A percentile compares a stretch with the other conserved stretches of the same genome.
phyloP scores from a whole-genome alignment of 2,329 filamentous ascomycete genomes.

The Beauveria bassiana region DNA sequence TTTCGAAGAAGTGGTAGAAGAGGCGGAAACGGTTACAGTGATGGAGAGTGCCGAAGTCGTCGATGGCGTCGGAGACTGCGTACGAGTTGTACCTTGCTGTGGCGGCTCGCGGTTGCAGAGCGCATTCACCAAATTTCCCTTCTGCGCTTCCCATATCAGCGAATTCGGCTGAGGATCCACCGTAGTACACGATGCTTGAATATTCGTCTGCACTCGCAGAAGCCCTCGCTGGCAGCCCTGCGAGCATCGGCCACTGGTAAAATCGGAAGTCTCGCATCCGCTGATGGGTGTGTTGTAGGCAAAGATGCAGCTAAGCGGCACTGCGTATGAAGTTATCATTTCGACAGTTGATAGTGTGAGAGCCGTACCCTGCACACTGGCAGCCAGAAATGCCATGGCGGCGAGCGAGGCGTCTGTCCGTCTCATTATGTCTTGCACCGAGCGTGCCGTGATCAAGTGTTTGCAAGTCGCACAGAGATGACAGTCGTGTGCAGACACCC shows the following conservation, averaged over 20 bases:
- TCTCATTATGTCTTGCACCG: not conserved
- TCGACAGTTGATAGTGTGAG: slow-evolving; percentile 34
- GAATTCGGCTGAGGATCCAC: slow-evolving; percentile 21
- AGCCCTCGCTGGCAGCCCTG: slow-evolving; percentile 25
- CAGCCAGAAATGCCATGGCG: not conserved
- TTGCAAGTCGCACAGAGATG: not conserved
- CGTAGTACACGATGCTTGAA: slow-evolving; percentile 21
- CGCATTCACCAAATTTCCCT: slow-evolving; percentile 28
- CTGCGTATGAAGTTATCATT: slow-evolving; percentile 27
- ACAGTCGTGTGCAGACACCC: not conserved
- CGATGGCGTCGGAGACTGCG: not conserved
- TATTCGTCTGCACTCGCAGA: slow-evolving; percentile 19
- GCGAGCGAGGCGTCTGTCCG: not conserved
- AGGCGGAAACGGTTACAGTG: not conserved
- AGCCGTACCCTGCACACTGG: not conserved
- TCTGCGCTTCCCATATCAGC: slow-evolving; percentile 29
- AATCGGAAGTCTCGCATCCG: slow-evolving; percentile 31
- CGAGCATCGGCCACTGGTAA: slow-evolving; percentile 30
- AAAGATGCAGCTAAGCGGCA: slow-evolving; percentile 30
- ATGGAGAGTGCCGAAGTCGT: not conserved
- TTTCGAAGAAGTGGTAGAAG: not conserved
- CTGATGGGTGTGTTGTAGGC: slow-evolving; percentile 34
- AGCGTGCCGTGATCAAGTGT: not conserved
- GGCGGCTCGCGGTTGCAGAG: slow-evolving; percentile 21
- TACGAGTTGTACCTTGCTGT: not conserved